These are phyloP conservation scores for Polygonum aviculare DNA, from an alignment of 148 eudicot genomes.

Conservation along the genomic window DNA sequence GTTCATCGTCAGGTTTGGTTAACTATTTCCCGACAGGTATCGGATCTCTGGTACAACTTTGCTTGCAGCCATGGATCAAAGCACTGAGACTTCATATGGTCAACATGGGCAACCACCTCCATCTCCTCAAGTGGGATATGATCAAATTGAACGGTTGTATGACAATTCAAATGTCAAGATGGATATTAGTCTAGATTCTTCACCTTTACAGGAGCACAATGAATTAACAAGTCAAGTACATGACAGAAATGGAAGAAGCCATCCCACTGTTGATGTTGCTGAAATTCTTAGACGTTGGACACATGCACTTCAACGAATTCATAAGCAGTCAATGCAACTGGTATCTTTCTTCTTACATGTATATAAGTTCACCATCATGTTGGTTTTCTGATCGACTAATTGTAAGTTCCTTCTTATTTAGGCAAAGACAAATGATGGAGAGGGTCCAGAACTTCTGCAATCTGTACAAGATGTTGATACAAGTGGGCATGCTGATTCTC, in stretches of 20 bases:
- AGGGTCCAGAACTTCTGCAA: constrained; percentile 88
- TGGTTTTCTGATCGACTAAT: not conserved
- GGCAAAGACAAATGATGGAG: constrained; percentile 92
- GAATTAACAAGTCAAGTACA: constrained; percentile 47
- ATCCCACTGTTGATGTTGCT: constrained; percentile 89
- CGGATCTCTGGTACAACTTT: constrained; percentile 95
- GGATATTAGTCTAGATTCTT: constrained; percentile 15
- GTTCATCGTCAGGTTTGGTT: not conserved
- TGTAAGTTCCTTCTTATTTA: constrained; percentile 10
- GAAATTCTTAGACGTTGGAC: constrained; percentile 97
- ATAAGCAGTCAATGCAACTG: constrained; percentile 84
- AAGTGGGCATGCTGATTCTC: constrained; percentile 84
- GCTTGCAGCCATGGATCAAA: constrained; percentile 90
- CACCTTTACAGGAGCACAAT: constrained; percentile 32
- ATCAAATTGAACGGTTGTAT: constrained; percentile 33
- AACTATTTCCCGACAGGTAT: constrained; percentile 42
- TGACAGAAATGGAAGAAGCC: constrained; percentile 67
- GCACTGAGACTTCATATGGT: constrained; percentile 36
- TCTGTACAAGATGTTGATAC: constrained; percentile 54
- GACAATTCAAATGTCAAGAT: not conserved
- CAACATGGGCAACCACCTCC: constrained; percentile 36
- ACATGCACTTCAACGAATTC: constrained; percentile 89
- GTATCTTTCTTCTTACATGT: constrained; percentile 27
- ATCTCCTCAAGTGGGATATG: constrained; percentile 34
- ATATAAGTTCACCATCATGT: not conserved